Conservation (phyloP, 1,139 yeast genomes). For the Pichia sp. region DNA sequence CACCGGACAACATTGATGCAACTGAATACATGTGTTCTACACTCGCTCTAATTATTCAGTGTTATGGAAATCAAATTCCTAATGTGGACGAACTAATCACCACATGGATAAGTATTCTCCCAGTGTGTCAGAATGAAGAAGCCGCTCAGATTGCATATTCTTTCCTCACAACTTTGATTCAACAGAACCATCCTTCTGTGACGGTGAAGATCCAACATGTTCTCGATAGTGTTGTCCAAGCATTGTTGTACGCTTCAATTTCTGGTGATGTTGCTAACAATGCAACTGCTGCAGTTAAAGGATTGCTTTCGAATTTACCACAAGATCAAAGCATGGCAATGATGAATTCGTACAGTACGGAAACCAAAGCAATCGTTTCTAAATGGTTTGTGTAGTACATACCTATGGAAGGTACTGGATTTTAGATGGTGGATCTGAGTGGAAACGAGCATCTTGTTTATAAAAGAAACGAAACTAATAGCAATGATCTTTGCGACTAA, state of each 20-base stretch:
- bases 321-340: conserved; percentile 62
- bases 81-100: conserved; percentile 55
- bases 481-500: no score
- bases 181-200: conserved; percentile 59
- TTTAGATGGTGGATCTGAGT: no score
- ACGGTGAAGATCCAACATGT: conserved; percentile 44
- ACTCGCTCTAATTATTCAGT: conserved; percentile 70
- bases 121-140: conserved; percentile 76
- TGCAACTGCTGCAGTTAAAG: conserved; percentile 54
- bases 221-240: conserved; percentile 70
- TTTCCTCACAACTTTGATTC: conserved; percentile 69
- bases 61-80: conserved; percentile 48
- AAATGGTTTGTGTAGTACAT: conserved; percentile 42
- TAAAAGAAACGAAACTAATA: no score
- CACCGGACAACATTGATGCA: conserved; percentile 77
- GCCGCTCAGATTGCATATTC: conserved; percentile 86
- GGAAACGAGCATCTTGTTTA: no score
- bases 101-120: conserved; percentile 79
- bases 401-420: no score
- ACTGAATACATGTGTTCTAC: conserved; percentile 84
- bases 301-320: conserved; percentile 39
- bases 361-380: conserved; percentile 54
- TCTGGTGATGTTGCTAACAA: conserved; percentile 64
- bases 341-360: conserved; percentile 56
- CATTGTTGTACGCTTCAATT: conserved; percentile 61